Percentiles rank a stretch among this genome's conserved stretches.
phyloP scores from a whole-genome alignment of 768 basidiomycete genomes.

The Tulasnella sp. region DNA sequence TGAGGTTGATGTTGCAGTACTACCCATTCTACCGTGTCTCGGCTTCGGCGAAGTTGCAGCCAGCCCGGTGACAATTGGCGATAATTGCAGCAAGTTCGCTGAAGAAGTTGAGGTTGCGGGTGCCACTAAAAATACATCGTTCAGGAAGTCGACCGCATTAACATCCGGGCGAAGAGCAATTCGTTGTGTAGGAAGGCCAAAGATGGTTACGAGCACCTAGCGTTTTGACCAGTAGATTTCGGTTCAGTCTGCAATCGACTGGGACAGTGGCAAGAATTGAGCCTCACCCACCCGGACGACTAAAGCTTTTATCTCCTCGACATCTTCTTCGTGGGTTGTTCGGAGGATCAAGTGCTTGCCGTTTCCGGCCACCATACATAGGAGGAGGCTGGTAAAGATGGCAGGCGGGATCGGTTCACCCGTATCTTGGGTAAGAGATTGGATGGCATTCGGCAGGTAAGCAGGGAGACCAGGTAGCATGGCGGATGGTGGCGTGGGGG shows the following conservation, averaged over 20 bases:
- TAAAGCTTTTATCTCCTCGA: conserved; percentile 31
- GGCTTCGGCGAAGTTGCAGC: not conserved
- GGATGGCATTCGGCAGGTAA: conserved; percentile 23
- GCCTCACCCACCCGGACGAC: conserved; percentile 29
- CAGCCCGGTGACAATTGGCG: not conserved
- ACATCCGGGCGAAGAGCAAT: conserved; percentile 27
- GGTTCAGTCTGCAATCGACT: not conserved
- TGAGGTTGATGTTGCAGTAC: not conserved
- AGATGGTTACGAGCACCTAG: conserved; percentile 31
- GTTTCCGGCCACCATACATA: conserved; percentile 31
- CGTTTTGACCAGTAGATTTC: not conserved
- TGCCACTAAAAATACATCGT: conserved; percentile 28
- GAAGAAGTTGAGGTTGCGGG: conserved; percentile 15
- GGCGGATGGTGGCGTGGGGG: not conserved
- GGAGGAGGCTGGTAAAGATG: conserved; percentile 30
- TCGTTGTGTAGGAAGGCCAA: conserved; percentile 27
- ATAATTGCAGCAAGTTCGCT: conserved; percentile 11
- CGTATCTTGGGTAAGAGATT: conserved; percentile 21
- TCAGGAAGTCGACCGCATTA: conserved; percentile 18
- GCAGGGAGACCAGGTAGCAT: conserved; percentile 17
- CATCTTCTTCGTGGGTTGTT: conserved; percentile 26
- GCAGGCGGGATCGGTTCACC: not conserved
- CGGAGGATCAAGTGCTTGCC: conserved; percentile 32
- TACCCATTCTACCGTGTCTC: conserved; percentile 5
- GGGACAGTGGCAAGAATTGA: not conserved